These are phyloP conservation scores for Boletus sp. DNA, from an alignment of 768 basidiomycete species.

Conservation along the genomic window DNA sequence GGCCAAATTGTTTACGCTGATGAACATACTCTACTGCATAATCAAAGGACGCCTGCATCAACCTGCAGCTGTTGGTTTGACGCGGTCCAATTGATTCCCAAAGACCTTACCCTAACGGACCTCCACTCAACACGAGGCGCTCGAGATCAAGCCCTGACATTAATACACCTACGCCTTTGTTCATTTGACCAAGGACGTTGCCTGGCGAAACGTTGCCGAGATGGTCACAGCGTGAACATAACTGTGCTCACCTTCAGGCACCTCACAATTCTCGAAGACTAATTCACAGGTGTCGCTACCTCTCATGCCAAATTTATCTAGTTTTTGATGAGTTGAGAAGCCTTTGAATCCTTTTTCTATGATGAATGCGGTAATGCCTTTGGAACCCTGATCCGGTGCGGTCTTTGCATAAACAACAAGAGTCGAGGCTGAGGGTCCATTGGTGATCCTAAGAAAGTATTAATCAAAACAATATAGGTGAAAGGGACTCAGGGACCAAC, in stretches of 20 bases:
- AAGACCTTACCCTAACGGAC: constrained; percentile 73
- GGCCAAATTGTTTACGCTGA: constrained; percentile 88
- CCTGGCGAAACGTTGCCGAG: constrained; percentile 40
- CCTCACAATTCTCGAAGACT: constrained; percentile 86
- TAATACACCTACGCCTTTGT: constrained; percentile 80
- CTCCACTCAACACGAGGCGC: constrained; percentile 87
- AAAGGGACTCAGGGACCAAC: constrained; percentile 36
- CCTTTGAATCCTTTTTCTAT: constrained; percentile 80
- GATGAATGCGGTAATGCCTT: constrained; percentile 91
- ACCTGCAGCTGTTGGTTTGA: constrained; percentile 38
- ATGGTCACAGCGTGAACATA: not conserved
- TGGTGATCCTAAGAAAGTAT: constrained; percentile 75
- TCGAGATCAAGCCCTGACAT: constrained; percentile 96
- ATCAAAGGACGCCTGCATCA: constrained; percentile 95
- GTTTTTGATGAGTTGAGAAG: constrained; percentile 85
- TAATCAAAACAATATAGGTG: not conserved
- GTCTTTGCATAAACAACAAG: constrained; percentile 94
- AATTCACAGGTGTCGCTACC: constrained; percentile 94
- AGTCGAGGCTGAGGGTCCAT: constrained; percentile 88
- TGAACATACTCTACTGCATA: constrained; percentile 88
- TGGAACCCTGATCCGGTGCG: constrained; percentile 69
- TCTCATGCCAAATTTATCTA: constrained; percentile 97
- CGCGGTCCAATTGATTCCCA: not conserved
- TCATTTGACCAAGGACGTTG: constrained; percentile 79
- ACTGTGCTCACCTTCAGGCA: constrained; percentile 71